These are phyloP conservation scores for Erodium trifolium DNA, from an alignment of 441 rosid species.

Conservation along the genomic window DNA sequence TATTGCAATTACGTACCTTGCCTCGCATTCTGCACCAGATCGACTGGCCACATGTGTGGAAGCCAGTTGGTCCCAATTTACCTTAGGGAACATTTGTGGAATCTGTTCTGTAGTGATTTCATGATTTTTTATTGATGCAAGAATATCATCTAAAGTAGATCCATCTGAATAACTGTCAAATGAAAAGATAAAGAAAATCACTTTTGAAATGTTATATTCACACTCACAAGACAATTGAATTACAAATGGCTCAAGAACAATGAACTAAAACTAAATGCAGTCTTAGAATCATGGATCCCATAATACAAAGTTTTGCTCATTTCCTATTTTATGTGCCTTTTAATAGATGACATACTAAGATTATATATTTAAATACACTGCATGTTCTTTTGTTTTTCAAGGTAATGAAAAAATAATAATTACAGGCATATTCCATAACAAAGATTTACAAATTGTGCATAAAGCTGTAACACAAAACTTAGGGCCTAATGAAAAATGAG, in stretches of 20 bases:
- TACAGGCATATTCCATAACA: too few relatives aligned
- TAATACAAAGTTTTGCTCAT: neutral
- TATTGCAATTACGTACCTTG: conserved; percentile 41
- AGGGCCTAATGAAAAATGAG: too few relatives aligned
- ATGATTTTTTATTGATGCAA: conserved; percentile 47
- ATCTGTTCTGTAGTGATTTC: conserved; percentile 69
- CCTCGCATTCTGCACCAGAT: conserved; percentile 80
- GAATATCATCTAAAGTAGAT: conserved; percentile 37
- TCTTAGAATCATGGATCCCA: neutral
- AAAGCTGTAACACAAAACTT: too few relatives aligned
- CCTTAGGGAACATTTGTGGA: conserved; percentile 69
- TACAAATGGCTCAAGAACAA: neutral
- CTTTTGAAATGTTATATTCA: conserved; percentile 1
- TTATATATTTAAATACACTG: too few relatives aligned
- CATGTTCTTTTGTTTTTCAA: too few relatives aligned
- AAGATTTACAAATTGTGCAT: too few relatives aligned
- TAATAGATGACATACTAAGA: neutral
- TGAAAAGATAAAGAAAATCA: conserved; percentile 5
- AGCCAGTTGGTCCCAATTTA: conserved; percentile 77
- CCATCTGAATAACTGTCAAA: conserved; percentile 50
- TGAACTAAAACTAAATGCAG: neutral
- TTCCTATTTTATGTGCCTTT: neutral
- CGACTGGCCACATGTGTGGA: conserved; percentile 43
- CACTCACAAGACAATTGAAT: neutral
- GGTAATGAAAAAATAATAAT: too few relatives aligned